Evolutionary conservation across 331 rosid genomes (phyloP), one percentile per base, ranked within the genome.

Genomic region (Rosa hybrid): DNA sequence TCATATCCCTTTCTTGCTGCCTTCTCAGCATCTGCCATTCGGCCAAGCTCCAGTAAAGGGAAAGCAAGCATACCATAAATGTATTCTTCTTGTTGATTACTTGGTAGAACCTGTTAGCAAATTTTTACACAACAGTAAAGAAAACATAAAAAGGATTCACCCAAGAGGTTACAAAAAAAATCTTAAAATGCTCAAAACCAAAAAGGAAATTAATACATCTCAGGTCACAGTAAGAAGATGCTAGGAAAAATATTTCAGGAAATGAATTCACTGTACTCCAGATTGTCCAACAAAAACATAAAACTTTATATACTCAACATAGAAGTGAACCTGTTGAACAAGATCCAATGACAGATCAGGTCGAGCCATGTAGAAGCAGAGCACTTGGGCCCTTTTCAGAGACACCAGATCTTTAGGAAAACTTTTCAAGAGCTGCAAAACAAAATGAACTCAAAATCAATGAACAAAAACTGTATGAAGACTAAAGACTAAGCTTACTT

Each of bases 51-150:
- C 81, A 95, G 77, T 59, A 95, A 83, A 75, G 99, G 81, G 84
- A 95, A 95, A 71, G 99, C 92, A 85, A 91, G 98, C 94, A 93
- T 68, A 80, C 99, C 98, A 77, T 91, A 86, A 45, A 95, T 60
- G 81, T 86, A 95, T 80, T 82, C 85, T 81, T 88, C 89, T 83
- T 85, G 88, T 88, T 88, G 82, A 65, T 95, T 95, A 46, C 84
- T 69, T 11, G 97, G 90, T 42, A 93, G 80, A 83, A 90, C 96
- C 99, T 95, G 91, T 72, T 77, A 77, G 60, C 46, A 82, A 84
- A 63, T 18, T 34, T 46, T 64, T 18, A 38, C 1, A 41, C 23
- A 13, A 64, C 20, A 72, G 59, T 53, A 9, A 57, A 72, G 27
- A 72, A 63, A 68, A 65, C 18, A 12, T 51, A 49, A 49, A 68